Base-by-base conservation (phyloP, 306 rosid genomes). In the Comarum palustre region DNA sequence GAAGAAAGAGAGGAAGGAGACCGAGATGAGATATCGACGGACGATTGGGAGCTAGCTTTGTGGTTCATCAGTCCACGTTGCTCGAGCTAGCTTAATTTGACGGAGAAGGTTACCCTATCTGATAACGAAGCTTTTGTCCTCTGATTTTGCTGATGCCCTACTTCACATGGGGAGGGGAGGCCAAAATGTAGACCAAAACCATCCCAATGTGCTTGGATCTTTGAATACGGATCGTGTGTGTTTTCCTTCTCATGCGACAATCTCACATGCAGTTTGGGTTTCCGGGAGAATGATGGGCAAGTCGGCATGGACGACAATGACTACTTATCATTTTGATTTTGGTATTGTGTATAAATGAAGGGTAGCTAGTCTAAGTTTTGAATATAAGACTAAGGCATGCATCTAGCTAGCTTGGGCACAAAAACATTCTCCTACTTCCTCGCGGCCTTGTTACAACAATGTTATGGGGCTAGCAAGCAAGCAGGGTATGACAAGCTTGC, bases 111-210 rank as follows among this genome's bases (percentile, higher is more conserved):
- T 11, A 24, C 31, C 62, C 62, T 20, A 58, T 27, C 64, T 58
- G 64, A 58, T 58, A 58, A 58, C 36, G 36, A 58, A 58, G 64
- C 64, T 58, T 58, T 58, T 58, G 20, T 58, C 64, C 38, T 29
- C 27, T 5, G 64, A 58, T 58, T 39, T 58, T 58, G 14, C 61
- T 11, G 10, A 20, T 5, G 6, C 63, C 63, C n/a, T 12, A 13
- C 4, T 57, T 25, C 90, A 86, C 92, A 87, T 87, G 96, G 83
- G 80, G 22, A 68, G 90, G 82, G 81, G 38, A 68, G 79, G 62
- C 69, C 68, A 19, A 64, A 72, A 62, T 38, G 43, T 32, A 62
- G 81, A 79, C 88, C 85, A 81, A 78, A 84, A 27, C 80, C 86
- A 78, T 81, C 74, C 36, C 39, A 76, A 73, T 79, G 11, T 52